Conservation (phyloP, 768 basidiomycete genomes). For the Collybiopsis luxurians region DNA sequence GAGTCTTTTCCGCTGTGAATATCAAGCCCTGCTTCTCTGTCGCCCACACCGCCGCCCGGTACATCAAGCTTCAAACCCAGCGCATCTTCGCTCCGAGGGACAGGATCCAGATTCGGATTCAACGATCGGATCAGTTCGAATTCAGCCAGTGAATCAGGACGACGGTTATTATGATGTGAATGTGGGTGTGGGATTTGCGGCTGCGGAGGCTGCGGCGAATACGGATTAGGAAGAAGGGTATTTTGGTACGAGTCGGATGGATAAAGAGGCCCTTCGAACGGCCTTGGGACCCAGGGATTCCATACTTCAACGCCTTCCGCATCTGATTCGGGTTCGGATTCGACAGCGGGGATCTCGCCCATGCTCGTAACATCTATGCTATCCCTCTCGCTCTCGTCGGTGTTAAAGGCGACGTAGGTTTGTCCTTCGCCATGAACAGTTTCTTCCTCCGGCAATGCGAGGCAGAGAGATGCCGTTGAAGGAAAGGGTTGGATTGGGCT, state of each 20-base stretch:
- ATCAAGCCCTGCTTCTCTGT: no score
- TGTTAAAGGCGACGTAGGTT: background rate
- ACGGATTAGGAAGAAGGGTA: background rate
- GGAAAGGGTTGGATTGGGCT: slow-evolving; percentile 8
- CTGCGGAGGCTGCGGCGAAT: background rate
- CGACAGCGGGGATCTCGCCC: no score
- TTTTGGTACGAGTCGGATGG: background rate
- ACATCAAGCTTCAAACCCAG: no score
- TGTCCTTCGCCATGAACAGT: background rate
- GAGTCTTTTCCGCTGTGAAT: no score
- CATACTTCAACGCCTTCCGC: background rate
- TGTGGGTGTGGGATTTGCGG: background rate
- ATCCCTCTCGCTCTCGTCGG: no score
- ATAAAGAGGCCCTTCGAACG: background rate
- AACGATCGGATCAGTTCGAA: no score
- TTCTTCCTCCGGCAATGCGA: background rate
- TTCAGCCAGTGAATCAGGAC: no score
- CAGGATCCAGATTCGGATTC: no score
- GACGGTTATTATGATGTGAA: no score
- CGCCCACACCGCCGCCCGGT: no score
- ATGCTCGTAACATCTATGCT: no score
- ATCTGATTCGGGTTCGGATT: background rate
- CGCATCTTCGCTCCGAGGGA: no score
- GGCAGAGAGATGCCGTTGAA: slow-evolving; percentile 6
- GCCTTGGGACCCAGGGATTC: slow-evolving; percentile 1